Evolutionary conservation across 176 grass and related monocot genomes (phyloP), one percentile per base, ranked within the genome.

Genomic region (Coix lacrymajobi): DNA sequence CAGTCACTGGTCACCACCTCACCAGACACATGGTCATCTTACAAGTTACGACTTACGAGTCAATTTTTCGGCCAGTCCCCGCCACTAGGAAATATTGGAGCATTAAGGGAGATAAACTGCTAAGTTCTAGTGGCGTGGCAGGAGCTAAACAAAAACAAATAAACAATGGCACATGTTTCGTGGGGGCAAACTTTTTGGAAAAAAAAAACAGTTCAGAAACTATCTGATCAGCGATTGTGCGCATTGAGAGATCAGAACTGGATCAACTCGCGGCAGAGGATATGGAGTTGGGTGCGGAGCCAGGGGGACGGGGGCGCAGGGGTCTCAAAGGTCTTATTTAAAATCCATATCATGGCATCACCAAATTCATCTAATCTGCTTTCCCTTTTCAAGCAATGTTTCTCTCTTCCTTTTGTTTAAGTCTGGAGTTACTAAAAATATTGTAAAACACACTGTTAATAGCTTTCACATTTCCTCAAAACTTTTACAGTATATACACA

Each of bases 351-450:
- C 4, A 12, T n/a, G 10, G 11, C 61, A 30, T 71, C 69, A 29
- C 13, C 16, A 17, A 36, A 46, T 43, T 34, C 36, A 48, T 25
- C 7, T 56, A 60, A 45, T 75, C 43, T 67, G 6, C 56, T 79
- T 80, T 38, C 3, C 25, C 6, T 39, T 30, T 0, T 71, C 0
- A 58, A 78, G 38, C 3, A 58, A 4, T n/a, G 28, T 29, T 14
- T 12, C 14, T 12, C 73, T 33, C 24, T 63, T 60, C 11, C 37
- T 25, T 76, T 24, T 78, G 28, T 48, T 54, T 30, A 34, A 34
- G 30, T 54, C 33, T 25, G 36, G 58, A 48, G 11, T 49, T 79
- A 71, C n/a, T 80, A 71, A 72, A 39, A 69, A 14, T 69, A 24
- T 24, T 69, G 11, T 20, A 22, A 74, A 73, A 20, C 9, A 7